Percentiles rank a stretch among this genome's conserved stretches.
These are phyloP conservation scores for Leavenworthia alabamica DNA, from an alignment of 345 rosid species.

Conservation along the genomic window DNA sequence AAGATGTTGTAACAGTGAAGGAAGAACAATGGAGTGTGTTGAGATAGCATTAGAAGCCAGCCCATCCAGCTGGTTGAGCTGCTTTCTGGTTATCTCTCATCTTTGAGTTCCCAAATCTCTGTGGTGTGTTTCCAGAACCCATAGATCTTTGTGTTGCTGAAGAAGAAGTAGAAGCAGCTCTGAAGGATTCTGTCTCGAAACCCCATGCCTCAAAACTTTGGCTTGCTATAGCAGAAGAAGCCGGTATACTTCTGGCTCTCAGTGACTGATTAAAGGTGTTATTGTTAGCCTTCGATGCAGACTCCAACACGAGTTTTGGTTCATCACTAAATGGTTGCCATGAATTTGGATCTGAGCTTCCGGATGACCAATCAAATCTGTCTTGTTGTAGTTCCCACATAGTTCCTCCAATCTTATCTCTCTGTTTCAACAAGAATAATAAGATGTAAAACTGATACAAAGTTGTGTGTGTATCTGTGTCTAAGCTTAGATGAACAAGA, in stretches of 20 bases:
- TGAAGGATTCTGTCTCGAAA: slow-evolving; percentile 70
- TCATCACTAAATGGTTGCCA: slow-evolving; percentile 83
- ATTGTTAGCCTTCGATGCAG: slow-evolving; percentile 35
- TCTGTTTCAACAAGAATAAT: slow-evolving; percentile 31
- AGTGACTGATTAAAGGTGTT: slow-evolving; percentile 38
- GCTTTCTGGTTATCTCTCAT: slow-evolving; percentile 42
- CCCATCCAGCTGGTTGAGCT: slow-evolving; percentile 93
- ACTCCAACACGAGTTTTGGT: slow-evolving; percentile 38
- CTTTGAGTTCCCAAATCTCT: slow-evolving; percentile 39
- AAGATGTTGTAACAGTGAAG: neutral
- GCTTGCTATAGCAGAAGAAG: slow-evolving; percentile 36
- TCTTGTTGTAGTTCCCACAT: slow-evolving; percentile 42
- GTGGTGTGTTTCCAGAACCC: slow-evolving; percentile 48
- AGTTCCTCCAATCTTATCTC: slow-evolving; percentile 36
- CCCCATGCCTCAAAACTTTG: slow-evolving; percentile 65
- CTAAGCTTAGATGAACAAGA: neutral
- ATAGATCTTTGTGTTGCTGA: slow-evolving; percentile 31
- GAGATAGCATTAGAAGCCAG: slow-evolving; percentile 60
- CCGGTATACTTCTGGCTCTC: slow-evolving; percentile 51
- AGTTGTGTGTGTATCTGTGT: neutral
- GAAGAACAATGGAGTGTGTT: neutral
- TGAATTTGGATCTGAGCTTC: slow-evolving; percentile 44
- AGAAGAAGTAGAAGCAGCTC: slow-evolving; percentile 47
- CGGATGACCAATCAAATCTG: slow-evolving; percentile 40
- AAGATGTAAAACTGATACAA: slow-evolving; percentile 4